These are phyloP conservation scores for Myriosclerotinia scirpicola DNA, from an alignment of 2,329 filamentous ascomycete genomes.

Conservation along the genomic window DNA sequence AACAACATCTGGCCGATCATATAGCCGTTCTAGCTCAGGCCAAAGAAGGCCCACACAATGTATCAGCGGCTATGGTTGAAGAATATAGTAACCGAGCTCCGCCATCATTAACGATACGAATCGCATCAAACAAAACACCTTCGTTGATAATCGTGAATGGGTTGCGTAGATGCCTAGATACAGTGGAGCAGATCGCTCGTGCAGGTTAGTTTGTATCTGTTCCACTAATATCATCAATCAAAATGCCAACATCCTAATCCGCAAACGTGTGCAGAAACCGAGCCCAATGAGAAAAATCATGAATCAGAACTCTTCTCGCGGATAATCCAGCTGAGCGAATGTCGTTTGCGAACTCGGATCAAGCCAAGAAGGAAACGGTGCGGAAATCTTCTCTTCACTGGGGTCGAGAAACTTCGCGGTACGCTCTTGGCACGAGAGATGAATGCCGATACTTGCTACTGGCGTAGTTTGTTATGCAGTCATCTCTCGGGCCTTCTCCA, in stretches of 20 bases:
- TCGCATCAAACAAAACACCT: neutral
- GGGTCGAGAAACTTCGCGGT: too few species aligned
- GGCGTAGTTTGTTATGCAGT: too few species aligned
- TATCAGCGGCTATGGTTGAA: neutral
- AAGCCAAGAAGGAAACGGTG: too few species aligned
- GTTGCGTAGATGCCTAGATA: neutral
- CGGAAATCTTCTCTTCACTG: too few species aligned
- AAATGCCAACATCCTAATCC: too few species aligned
- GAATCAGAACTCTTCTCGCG: too few species aligned
- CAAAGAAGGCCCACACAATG: neutral
- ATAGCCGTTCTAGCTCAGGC: neutral
- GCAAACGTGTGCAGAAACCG: neutral
- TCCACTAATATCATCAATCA: neutral
- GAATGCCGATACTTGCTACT: too few species aligned
- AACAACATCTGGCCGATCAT: slow-evolving; percentile 33
- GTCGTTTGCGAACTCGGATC: too few species aligned
- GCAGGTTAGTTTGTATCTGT: neutral
- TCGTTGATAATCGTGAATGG: neutral
- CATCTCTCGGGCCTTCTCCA: neutral
- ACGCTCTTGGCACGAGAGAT: too few species aligned
- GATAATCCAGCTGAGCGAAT: too few species aligned
- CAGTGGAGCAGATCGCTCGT: neutral
- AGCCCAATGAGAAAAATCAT: neutral
- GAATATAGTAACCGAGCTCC: neutral
- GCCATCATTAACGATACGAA: neutral